Base-by-base conservation (phyloP, 257 asterid genomes). In the Mentha longifolia region DNA sequence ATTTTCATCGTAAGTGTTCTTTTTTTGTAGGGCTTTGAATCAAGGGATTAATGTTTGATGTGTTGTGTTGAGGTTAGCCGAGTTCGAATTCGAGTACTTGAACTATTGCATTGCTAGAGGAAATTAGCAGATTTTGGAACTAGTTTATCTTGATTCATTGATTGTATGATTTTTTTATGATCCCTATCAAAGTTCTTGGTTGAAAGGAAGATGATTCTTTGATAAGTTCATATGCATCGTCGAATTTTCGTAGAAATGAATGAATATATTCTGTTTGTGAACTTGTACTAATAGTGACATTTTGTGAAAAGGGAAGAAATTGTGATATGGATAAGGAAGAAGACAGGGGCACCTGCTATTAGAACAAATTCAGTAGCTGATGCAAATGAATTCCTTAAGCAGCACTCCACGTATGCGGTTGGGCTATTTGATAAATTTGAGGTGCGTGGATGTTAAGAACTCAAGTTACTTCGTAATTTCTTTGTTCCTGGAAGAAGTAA, bases 291-390 rank as follows among this genome's bases (percentile, higher is more conserved):
- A 70, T 76, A 31, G 56, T 13, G 59, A 13, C 19, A 19, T 57
- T 64, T 79, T 71, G 46, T 61, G 76, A 74, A 42, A 78, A 95
- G 99, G 88, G 95, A 89, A 73, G 99, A 95, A 81, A 85, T 92
- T 49, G 91, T 92, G 82, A 68, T 89, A 64, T 95, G 99, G 99
- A 87, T 84, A 15, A 86, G 93, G 84, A 92, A 92, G 89, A 95
- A 88, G 86, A 92, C 96, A 3, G 95, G 97, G 65, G 68, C 70
- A 14, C 99, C 99, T 67, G 87, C 89, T 50, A 71, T 88, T 63
- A 83, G 84, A 78, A 74, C 89, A 58, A 81, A 77, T 70, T 76
- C 94, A 4, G 80, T 83, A 25, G 51, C 78, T 14, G 98, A 88
- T 79, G 97, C 95, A 62, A 79, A 71, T 74, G 90, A 88, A 59